Evolutionary conservation across 352 stramenopile species (phyloP).

Genomic region (Aphanomyces invadans): DNA sequence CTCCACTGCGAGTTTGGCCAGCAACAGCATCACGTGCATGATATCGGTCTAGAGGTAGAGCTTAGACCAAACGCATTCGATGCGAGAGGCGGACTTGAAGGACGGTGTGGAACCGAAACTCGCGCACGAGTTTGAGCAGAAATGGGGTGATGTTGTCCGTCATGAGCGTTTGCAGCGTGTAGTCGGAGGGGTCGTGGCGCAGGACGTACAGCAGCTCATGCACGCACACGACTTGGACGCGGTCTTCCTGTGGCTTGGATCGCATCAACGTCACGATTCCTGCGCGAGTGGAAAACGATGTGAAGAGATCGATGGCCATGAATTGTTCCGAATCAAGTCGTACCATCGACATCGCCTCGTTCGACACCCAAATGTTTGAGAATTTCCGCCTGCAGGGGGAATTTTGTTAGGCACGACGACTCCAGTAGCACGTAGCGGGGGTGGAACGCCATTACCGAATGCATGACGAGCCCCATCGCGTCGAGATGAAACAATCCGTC

Average conservation of each 20-base stretch:
- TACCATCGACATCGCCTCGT: background rate
- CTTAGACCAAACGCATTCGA: background rate
- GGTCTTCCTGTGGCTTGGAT: background rate
- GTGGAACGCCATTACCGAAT: background rate
- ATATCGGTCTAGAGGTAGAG: conserved; percentile 13
- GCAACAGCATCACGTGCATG: conserved; percentile 1
- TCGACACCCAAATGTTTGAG: background rate
- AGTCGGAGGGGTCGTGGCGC: conserved; percentile 8
- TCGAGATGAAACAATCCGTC: background rate
- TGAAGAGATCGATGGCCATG: background rate
- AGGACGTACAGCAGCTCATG: background rate
- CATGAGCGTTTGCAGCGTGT: background rate
- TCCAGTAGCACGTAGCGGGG: background rate
- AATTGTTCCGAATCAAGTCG: background rate
- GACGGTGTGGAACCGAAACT: conserved; percentile 17
- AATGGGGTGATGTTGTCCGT: background rate
- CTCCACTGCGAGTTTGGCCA: conserved; percentile 12
- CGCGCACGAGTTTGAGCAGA: conserved; percentile 8
- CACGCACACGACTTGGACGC: conserved; percentile 5
- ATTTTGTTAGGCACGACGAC: background rate
- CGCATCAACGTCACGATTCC: conserved; percentile 7
- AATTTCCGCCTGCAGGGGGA: background rate
- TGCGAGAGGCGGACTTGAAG: background rate
- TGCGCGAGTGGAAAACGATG: background rate
- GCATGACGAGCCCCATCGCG: background rate